A percentile compares a stretch with the other conserved stretches of the same genome.
Conservation (phyloP, 805 yeast genomes). For the Barnettozyma sucrosica region DNA sequence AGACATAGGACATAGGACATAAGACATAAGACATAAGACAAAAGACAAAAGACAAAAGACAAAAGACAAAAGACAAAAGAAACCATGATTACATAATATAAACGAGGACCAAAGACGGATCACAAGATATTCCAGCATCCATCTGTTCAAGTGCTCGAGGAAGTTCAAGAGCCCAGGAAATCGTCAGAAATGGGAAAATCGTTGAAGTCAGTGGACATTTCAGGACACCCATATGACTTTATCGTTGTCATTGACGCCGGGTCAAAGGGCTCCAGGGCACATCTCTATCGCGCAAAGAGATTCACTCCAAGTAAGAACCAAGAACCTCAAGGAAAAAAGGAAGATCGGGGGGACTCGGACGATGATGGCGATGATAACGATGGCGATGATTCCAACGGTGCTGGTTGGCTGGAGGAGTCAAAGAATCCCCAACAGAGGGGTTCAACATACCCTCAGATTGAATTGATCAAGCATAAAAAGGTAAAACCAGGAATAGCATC, state of each 20-base stretch:
- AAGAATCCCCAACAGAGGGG: not conserved
- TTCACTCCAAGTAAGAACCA: conserved; percentile 10
- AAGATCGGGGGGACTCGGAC: not conserved
- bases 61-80: too few relatives aligned
- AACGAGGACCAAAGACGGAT: too few relatives aligned
- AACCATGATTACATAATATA: too few relatives aligned
- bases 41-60: too few relatives aligned
- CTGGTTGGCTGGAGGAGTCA: conserved; percentile 8
- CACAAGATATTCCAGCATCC: too few relatives aligned
- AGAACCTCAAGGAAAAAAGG: not conserved
- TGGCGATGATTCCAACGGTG: not conserved
- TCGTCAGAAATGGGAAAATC: conserved; percentile 16
- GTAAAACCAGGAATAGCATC: conserved; percentile 54
- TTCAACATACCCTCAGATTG: conserved; percentile 11
- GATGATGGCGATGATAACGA: conserved; percentile 1
- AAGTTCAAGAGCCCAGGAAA: too few relatives aligned
- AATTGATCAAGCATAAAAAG: conserved; percentile 17
- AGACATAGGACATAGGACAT: too few relatives aligned
- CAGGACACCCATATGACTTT: conserved; percentile 51
- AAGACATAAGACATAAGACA: too few relatives aligned
- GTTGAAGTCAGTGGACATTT: conserved; percentile 26
- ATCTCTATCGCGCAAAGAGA: conserved; percentile 36
- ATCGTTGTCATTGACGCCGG: conserved; percentile 61
- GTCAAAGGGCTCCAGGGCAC: conserved; percentile 59
- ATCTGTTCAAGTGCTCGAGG: too few relatives aligned